Evolutionary conservation across 768 basidiomycete genomes (phyloP).

Genomic region (Naganishia kalamii): DNA sequence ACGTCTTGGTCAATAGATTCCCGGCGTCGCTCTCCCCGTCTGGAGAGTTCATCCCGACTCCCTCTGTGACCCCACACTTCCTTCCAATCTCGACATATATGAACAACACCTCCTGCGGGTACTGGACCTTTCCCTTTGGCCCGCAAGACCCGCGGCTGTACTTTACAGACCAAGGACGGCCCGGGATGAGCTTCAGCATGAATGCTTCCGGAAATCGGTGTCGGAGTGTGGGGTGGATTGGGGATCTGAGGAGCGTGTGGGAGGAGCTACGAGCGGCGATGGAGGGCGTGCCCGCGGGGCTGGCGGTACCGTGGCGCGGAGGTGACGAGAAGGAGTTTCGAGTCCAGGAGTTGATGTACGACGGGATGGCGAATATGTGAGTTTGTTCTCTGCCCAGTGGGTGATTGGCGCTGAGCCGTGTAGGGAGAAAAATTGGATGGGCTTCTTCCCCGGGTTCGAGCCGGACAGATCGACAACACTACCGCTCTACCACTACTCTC

Average conservation of each 20-base stretch:
- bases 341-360: not conserved
- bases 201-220: not conserved
- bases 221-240: not conserved
- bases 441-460: slow-evolving; percentile 1
- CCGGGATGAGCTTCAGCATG: slow-evolving; percentile 3
- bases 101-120: slow-evolving; percentile 9
- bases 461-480: not conserved
- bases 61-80: not conserved
- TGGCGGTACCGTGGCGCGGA: not conserved
- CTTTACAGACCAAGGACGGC: slow-evolving; percentile 4
- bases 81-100: not conserved
- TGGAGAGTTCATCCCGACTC: not conserved
- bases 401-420: not conserved
- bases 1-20: not conserved
- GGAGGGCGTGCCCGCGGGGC: not conserved
- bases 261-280: slow-evolving; percentile 3
- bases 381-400: not conserved
- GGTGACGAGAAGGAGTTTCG: not conserved
- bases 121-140: slow-evolving; percentile 4
- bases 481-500: not conserved
- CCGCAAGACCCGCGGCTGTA: slow-evolving; percentile 1
- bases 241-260: not conserved
- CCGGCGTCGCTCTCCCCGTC: not conserved
- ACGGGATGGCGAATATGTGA: not conserved
- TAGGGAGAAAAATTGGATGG: slow-evolving; percentile 11